Evolutionary conservation across 176 grass and related monocot species (phyloP), one percentile per base, ranked within the genome.

Genomic region (Triticum dicoccoides): DNA sequence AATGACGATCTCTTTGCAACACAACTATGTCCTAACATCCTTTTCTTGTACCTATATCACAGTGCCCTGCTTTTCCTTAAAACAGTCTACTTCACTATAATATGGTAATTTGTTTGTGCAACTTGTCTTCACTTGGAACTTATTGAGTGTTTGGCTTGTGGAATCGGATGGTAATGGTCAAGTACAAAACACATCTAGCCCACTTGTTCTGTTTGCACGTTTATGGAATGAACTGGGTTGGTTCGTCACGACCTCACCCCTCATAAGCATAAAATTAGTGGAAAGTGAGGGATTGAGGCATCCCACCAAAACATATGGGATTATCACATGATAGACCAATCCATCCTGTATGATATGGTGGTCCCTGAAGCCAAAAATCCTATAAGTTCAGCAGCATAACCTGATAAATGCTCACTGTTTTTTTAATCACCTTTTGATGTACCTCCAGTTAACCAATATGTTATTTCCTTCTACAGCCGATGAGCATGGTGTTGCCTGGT

Each of bases 401-500:
- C 17, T 14, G 1, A 80, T 44, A 69, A 34, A 52, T 32, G 8
- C 23, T 49, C 39, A 51, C 6, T 68, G 29, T 42, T 54, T 85
- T n/a, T 69, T 78, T 56, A 39, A 54, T 20, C 61, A 41, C 44
- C 45, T 54, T 14, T 78, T 38, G 6, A 77, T 77, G 63, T 8
- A n/a, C 29, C 15, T 61, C 69, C 11, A 65, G 25, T 72, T 84
- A 56, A 72, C 34, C 65, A 34, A 37, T 91, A 62, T 47, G 17
- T 77, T 49, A 67, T 64, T 58, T 4, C 63, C 14, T 86, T 76
- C 11, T 77, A 80, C 92, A 97, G 92, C 95, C 95, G 17, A 97
- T 97, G 95, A 88, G 95, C 86, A 97, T 97, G 95, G 90, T 97
- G 61, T 90, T 97, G 49, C 95, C 92, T 24, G 95, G 90, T 77